Evolutionary conservation across 2,329 filamentous ascomycete species (phyloP).

Genomic region (Didymosphaeria variabile): DNA sequence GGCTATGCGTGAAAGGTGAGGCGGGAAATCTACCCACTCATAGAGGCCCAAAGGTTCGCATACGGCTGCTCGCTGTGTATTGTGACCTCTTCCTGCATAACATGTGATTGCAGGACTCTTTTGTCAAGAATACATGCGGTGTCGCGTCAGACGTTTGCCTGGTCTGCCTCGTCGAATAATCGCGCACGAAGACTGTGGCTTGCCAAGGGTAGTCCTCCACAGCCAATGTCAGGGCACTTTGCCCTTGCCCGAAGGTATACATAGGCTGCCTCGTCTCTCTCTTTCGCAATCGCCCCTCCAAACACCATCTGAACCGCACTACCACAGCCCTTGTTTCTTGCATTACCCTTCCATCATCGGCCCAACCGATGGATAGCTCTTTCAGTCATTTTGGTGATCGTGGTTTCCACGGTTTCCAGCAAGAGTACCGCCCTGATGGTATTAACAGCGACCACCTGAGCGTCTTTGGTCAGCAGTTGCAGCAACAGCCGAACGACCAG

Average conservation of each 20-base stretch:
- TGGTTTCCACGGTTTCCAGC: slow-evolving; percentile 13
- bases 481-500: slow-evolving; percentile 21
- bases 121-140: slow-evolving; percentile 11
- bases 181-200: slow-evolving; percentile 18
- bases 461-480: slow-evolving; percentile 16
- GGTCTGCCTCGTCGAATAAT: slow-evolving; percentile 24
- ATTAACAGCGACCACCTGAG: slow-evolving; percentile 14
- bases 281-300: not conserved
- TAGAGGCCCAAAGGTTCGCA: slow-evolving; percentile 10
- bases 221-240: slow-evolving; percentile 15
- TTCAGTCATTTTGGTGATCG: slow-evolving; percentile 12
- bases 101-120: slow-evolving; percentile 21
- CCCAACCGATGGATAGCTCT: slow-evolving; percentile 13
- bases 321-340: not conserved
- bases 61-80: slow-evolving; percentile 7
- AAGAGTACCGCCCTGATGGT: slow-evolving; percentile 2
- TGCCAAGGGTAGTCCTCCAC: slow-evolving; percentile 17
- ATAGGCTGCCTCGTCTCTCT: slow-evolving; percentile 19
- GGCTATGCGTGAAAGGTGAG: slow-evolving; percentile 22
- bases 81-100: slow-evolving; percentile 14
- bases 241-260: slow-evolving; percentile 14
- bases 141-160: slow-evolving; percentile 17
- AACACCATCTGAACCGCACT: not conserved
- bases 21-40: slow-evolving; percentile 20
- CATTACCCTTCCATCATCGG: not conserved